Evolutionary conservation across 768 basidiomycete genomes (phyloP), one percentile per base, ranked within the genome.

Genomic region (Aureoboletus auriporus): DNA sequence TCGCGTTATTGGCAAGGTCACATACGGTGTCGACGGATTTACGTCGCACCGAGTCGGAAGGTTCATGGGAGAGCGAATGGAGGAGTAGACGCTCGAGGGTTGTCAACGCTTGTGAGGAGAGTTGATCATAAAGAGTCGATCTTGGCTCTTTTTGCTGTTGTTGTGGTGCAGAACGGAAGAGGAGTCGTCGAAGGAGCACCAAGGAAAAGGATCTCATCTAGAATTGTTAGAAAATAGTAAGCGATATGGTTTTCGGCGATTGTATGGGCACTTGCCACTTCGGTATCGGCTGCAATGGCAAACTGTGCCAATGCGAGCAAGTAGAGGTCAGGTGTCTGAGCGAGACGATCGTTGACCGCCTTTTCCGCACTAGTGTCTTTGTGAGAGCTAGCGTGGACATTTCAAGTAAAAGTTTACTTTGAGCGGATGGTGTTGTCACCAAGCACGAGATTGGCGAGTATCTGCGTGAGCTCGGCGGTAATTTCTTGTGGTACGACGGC

Each of bases 131-230:
- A 9, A 90, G 74, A 2, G 83, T 78, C n/a, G 77, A 64, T n/a
- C 75, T 70, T 13, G 70, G 66, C 8, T 59, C 61, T 55, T 66
- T 73, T 39, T 55, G 57, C 14, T 59, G 69, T 40, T 55, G 67
- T 30, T 63, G 55, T 0, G 64, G 77, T 2, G 79, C 68, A 0
- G 83, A 58, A 7, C 88, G 79, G 65, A 92, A 91, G 28, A 89
- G 78, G 4, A 92, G 75, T 6, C 89, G 80, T 8, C 89, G 81
- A 27, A 90, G 77, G 28, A 91, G 78, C 9, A 92, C 88, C 27
- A 90, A 73, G 2, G 89, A 88, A 67, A 91, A 90, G 0, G 86
- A 86, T 27, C 88, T 82, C 89, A 91, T 91, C 87, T 89, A 51
- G 28, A 50, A 50, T 57, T 39, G 46, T 51, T 46, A 46, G 23